Percentiles rank a stretch among this genome's conserved stretches.
Conservation (phyloP, 495 filamentous ascomycete genomes). For the Parmelia sp. region DNA sequence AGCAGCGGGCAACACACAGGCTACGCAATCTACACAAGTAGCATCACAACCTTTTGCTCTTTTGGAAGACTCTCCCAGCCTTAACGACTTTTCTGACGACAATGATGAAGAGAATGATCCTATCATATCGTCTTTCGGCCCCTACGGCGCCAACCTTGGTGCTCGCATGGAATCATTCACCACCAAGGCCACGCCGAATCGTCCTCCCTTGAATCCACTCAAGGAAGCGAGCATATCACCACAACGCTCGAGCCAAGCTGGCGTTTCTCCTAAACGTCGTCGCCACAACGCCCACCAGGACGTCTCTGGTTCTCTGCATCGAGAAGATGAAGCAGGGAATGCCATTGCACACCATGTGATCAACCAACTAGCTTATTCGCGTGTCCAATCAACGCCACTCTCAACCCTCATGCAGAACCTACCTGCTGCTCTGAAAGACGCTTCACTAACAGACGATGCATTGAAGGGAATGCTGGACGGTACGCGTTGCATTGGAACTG, state of each 20-base stretch:
- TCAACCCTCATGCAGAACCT: constrained; percentile 81
- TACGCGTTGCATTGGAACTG: constrained; percentile 75
- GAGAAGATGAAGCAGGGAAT: constrained; percentile 26
- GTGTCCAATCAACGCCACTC: constrained; percentile 85
- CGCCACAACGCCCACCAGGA: constrained; percentile 17
- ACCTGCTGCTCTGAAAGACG: constrained; percentile 55
- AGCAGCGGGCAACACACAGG: constrained; percentile 21
- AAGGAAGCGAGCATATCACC: constrained; percentile 38
- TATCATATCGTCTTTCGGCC: constrained; percentile 81
- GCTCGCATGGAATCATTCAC: constrained; percentile 70
- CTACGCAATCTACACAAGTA: constrained; percentile 29
- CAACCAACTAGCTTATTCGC: constrained; percentile 95
- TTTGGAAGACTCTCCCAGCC: constrained; percentile 45
- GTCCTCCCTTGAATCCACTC: constrained; percentile 35
- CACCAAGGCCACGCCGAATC: constrained; percentile 49
- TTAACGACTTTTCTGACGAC: constrained; percentile 61
- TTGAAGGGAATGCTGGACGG: constrained; percentile 53
- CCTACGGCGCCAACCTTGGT: constrained; percentile 75
- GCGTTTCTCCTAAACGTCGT: constrained; percentile 25
- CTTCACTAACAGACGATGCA: constrained; percentile 31
- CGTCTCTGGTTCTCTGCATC: constrained; percentile 16
- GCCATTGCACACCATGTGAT: constrained; percentile 65
- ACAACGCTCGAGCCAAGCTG: constrained; percentile 29
- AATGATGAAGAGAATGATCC: constrained; percentile 91
- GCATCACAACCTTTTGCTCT: constrained; percentile 24